Percentiles rank a stretch among this genome's conserved stretches.
Conservation (phyloP, 805 yeast genomes). For the Nematodospora valgi region DNA sequence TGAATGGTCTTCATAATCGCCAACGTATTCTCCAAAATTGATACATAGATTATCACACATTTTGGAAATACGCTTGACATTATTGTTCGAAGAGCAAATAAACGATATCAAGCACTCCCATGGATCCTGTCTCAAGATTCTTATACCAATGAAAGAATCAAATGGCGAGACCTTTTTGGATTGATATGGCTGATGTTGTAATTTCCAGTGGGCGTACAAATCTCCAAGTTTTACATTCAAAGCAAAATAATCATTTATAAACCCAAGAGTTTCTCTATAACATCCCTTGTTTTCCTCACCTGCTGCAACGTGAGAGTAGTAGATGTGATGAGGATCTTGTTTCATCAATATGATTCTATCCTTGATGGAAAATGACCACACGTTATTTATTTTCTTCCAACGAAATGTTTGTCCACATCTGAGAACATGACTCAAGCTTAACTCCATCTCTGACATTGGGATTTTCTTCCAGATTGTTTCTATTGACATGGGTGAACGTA, state of each 20-base stretch:
- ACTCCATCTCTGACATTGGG: constrained; percentile 35
- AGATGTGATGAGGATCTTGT: constrained; percentile 52
- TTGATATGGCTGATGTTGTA: constrained; percentile 48
- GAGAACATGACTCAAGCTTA: constrained; percentile 60
- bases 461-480: constrained; percentile 22
- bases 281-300: constrained; percentile 9
- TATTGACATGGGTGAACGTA: constrained; percentile 17
- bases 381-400: constrained; percentile 63
- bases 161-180: constrained; percentile 30
- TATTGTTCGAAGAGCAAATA: constrained; percentile 94
- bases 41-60: constrained; percentile 82
- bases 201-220: constrained; percentile 62
- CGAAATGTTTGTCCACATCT: constrained; percentile 85
- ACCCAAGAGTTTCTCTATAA: constrained; percentile 29
- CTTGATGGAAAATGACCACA: constrained; percentile 63
- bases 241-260: constrained; percentile 69
- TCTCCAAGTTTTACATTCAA: constrained; percentile 50
- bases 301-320: constrained; percentile 42
- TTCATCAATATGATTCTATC: constrained; percentile 61
- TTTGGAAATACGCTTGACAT: constrained; percentile 86
- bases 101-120: constrained; percentile 93
- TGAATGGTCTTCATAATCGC: constrained; percentile 45
- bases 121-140: constrained; percentile 90
- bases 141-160: constrained; percentile 56
- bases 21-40: constrained; percentile 53